Evolutionary conservation across 768 basidiomycete genomes (phyloP), one percentile per base, ranked within the genome.

Genomic region (Megacollybia marginata): DNA sequence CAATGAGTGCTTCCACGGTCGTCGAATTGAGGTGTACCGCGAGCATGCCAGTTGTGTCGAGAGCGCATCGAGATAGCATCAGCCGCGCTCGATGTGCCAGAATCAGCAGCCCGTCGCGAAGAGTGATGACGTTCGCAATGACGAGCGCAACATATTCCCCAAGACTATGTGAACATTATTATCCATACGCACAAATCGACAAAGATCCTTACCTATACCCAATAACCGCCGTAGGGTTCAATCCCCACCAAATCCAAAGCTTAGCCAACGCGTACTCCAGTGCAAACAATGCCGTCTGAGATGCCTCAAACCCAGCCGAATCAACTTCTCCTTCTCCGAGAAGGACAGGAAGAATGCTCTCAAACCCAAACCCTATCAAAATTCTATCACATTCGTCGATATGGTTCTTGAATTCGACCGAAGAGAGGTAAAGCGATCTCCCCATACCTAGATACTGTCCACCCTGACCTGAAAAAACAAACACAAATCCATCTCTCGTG

Each of bases 381-480:
- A 73, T 70, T 1, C 48, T 53, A 42, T 88, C 70, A 54, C 85
- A 88, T 44, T 76, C 69, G 55, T 87, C 76, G 18, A 90, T 73
- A 43, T 70, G 65, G 6, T 56, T 50, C 46, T 62, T 70, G 61
- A 88, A 87, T 1, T 74, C 46, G 0, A 70, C 53, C 7, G 69
- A 73, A 1, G 70, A 70, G 35, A 57, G 57, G 50, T 88, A 89
- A 13, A 88, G 70, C 0, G 63, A 60, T 31, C 63, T 51, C 0
- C 82, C 85, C 85, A 88, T 87, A 6, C 79, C 76, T 15, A 69
- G 58, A 64, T 83, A 82, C 53, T 87, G 84, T 32, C 76, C 69
- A 35, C 85, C 87, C 58, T 88, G 83, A 8, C 87, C 88, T 15
- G 85, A 82, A 61, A 86, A 88, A 4, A 87, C 80, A 55, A 88